phyloP scores from a whole-genome alignment of 2,329 filamentous ascomycete species.

The Cladophialophora immunda region DNA sequence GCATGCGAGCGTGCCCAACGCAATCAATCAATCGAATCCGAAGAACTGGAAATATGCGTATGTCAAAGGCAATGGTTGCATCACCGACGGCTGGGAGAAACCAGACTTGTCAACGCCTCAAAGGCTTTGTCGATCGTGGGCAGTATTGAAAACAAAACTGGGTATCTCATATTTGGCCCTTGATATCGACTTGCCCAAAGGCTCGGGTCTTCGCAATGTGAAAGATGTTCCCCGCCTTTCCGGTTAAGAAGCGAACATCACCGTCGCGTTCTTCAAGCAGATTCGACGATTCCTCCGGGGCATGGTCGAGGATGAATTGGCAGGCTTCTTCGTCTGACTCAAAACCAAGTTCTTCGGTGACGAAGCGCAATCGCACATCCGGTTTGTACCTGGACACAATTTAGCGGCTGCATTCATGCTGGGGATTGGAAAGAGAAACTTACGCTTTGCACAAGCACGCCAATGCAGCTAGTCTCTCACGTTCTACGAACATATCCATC shows the following conservation, averaged over 20 bases:
- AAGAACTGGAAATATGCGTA: not conserved
- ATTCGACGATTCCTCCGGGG: conserved; percentile 65
- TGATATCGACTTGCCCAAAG: conserved; percentile 91
- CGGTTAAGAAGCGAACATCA: conserved; percentile 75
- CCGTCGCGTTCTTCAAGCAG: conserved; percentile 80
- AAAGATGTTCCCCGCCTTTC: conserved; percentile 77
- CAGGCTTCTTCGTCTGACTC: conserved; percentile 90
- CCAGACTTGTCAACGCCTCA: not conserved
- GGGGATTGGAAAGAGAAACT: conserved; percentile 55
- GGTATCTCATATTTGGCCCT: conserved; percentile 77
- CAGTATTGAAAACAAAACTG: conserved; percentile 3
- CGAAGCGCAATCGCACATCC: conserved; percentile 85
- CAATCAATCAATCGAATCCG: not conserved
- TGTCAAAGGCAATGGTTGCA: not conserved
- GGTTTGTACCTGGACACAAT: conserved; percentile 79
- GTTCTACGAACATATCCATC: conserved; percentile 98
- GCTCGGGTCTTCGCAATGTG: conserved; percentile 76
- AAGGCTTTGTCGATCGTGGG: not conserved
- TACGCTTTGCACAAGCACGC: conserved; percentile 95
- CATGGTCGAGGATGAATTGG: conserved; percentile 86
- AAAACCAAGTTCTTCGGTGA: conserved; percentile 96
- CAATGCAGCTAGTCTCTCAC: conserved; percentile 89
- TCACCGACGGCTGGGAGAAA: not conserved
- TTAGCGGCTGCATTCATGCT: conserved; percentile 49
- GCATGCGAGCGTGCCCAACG: not conserved